Percentiles rank a stretch among this genome's conserved stretches.
Evolutionary conservation across 129 eudicot species (phyloP).

Genomic region (Lonicera japonica): DNA sequence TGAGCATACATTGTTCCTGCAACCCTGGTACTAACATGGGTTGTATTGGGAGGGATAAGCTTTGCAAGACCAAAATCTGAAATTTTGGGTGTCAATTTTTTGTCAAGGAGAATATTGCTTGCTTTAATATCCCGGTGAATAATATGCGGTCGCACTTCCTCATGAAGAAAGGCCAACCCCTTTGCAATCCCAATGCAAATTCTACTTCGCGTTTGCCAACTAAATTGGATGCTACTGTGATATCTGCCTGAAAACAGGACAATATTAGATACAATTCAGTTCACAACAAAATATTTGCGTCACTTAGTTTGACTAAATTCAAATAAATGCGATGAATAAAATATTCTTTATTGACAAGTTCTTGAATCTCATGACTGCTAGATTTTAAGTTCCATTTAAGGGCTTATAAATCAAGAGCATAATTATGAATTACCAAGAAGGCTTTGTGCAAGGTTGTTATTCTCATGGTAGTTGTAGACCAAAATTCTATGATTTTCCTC

Average conservation of each 20-base stretch:
- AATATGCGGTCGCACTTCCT: conserved; percentile 64
- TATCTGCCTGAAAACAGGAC: conserved; percentile 29
- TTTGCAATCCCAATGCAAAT: conserved; percentile 62
- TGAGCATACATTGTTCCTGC: conserved; percentile 72
- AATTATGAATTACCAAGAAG: conserved; percentile 48
- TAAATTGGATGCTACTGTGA: conserved; percentile 50
- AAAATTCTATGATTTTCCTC: conserved; percentile 57
- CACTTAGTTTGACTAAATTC: neutral
- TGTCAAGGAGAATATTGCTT: conserved; percentile 69
- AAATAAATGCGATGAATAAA: too few species aligned
- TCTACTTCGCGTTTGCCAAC: conserved; percentile 50
- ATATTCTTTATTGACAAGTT: too few species aligned
- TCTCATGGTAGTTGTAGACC: conserved; percentile 64
- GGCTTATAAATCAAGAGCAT: neutral
- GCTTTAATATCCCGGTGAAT: conserved; percentile 82
- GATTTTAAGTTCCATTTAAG: neutral
- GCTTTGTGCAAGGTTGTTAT: conserved; percentile 64
- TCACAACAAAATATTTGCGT: neutral
- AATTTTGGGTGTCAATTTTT: conserved; percentile 60
- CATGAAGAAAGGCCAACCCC: conserved; percentile 85
- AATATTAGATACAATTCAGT: neutral
- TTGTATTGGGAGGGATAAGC: conserved; percentile 57
- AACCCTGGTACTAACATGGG: conserved; percentile 82
- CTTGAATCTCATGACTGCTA: neutral
- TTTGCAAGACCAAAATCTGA: conserved; percentile 84